phyloP scores from a whole-genome alignment of 495 filamentous ascomycete species.

The Neurospora sp. region DNA sequence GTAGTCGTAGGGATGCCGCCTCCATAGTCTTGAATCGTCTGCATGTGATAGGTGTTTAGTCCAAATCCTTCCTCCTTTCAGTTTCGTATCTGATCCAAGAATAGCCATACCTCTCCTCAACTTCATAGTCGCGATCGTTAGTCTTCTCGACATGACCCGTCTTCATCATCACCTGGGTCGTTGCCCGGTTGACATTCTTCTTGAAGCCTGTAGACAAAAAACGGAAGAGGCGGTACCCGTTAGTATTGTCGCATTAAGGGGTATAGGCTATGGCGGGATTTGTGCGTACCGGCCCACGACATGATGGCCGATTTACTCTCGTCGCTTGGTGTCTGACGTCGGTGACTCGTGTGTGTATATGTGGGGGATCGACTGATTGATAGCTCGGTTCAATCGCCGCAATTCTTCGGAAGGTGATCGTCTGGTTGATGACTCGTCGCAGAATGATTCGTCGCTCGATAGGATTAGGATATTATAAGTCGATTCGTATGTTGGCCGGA shows the following conservation, averaged over 20 bases:
- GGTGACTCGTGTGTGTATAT: background rate
- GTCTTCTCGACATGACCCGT: constrained; percentile 97
- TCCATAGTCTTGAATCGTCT: constrained; percentile 96
- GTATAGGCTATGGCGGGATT: constrained; percentile 11
- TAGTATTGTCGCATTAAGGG: background rate
- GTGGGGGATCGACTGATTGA: background rate
- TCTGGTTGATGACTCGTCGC: background rate
- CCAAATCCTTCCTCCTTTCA: constrained; percentile 1
- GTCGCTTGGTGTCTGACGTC: background rate
- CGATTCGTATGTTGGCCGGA: background rate
- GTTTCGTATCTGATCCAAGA: background rate
- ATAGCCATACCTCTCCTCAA: constrained; percentile 70
- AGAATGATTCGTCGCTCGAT: background rate
- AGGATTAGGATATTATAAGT: background rate
- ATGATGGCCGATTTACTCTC: constrained; percentile 30
- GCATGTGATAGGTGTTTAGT: background rate
- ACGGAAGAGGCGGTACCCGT: background rate
- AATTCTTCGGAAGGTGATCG: background rate
- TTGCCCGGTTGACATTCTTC: constrained; percentile 97
- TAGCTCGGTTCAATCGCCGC: background rate
- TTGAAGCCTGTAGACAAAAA: constrained; percentile 65
- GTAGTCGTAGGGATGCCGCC: constrained; percentile 76
- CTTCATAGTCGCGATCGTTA: constrained; percentile 96
- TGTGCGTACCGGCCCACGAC: constrained; percentile 49
- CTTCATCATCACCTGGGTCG: constrained; percentile 99